Conservation (phyloP, 2,329 filamentous ascomycete species). For the Hyphodiscus sp. region DNA sequence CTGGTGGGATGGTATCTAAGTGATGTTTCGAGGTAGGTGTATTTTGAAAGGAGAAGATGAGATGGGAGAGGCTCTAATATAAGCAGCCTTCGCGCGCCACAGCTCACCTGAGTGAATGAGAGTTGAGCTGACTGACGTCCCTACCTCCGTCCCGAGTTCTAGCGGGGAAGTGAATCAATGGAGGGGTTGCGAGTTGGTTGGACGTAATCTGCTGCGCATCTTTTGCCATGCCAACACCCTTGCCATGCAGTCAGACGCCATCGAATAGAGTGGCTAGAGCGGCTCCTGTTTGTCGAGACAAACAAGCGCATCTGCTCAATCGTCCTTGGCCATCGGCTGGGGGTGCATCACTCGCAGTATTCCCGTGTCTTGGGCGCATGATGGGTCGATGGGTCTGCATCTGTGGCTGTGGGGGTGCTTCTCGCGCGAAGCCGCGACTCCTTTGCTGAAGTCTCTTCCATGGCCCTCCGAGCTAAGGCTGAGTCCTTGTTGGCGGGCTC, state of each 20-base stretch:
- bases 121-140: slow-evolving; percentile 3
- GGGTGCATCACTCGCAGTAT: not conserved
- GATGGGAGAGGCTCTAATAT: not conserved
- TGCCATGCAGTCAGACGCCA: not conserved
- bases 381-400: not conserved
- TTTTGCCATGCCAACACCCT: not conserved
- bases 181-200: not conserved
- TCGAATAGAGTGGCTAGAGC: not conserved
- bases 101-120: not conserved
- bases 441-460: slow-evolving; percentile 7
- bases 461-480: not conserved
- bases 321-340: too few relatives aligned
- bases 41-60: not conserved
- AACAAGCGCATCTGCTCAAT: too few relatives aligned
- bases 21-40: not conserved
- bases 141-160: not conserved
- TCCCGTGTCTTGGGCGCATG: not conserved
- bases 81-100: not conserved
- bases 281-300: not conserved
- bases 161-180: not conserved
- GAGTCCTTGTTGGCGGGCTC: slow-evolving; percentile 3
- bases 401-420: not conserved
- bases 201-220: not conserved
- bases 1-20: not conserved
- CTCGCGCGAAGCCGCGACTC: not conserved